phyloP scores from a whole-genome alignment of 2,329 filamentous ascomycete genomes.

The Orbilia blumenaviensis region DNA sequence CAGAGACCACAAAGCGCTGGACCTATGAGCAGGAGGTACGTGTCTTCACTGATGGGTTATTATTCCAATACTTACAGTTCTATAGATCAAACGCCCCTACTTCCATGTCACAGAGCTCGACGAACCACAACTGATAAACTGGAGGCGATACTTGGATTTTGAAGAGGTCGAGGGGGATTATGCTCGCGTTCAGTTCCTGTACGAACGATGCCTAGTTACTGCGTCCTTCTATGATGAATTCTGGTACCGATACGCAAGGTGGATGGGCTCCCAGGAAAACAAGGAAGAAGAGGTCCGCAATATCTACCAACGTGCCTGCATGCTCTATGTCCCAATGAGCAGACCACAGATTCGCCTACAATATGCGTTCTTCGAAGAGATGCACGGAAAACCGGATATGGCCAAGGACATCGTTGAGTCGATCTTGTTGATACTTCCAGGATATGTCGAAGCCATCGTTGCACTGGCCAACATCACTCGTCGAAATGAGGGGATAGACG shows the following conservation, averaged over 20 bases:
- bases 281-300: slow-evolving; percentile 91
- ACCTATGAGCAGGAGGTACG: slow-evolving; percentile 80
- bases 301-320: slow-evolving; percentile 88
- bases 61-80: background rate
- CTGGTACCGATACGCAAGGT: slow-evolving; percentile 95
- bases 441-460: slow-evolving; percentile 85
- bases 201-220: slow-evolving; percentile 91
- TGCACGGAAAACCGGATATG: slow-evolving; percentile 76
- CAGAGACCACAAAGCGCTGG: slow-evolving; percentile 91
- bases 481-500: slow-evolving; percentile 82
- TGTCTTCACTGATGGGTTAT: background rate
- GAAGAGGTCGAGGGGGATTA: slow-evolving; percentile 87
- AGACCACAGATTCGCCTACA: slow-evolving; percentile 83
- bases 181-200: slow-evolving; percentile 78
- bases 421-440: slow-evolving; percentile 77
- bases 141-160: slow-evolving; percentile 96
- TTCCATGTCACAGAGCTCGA: slow-evolving; percentile 96
- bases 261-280: slow-evolving; percentile 82
- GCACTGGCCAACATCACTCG: slow-evolving; percentile 87
- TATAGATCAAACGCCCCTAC: slow-evolving; percentile 84
- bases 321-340: slow-evolving; percentile 85
- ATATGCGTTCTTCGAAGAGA: slow-evolving; percentile 95
- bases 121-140: slow-evolving; percentile 82
- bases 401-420: slow-evolving; percentile 85
- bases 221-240: slow-evolving; percentile 97